phyloP scores from a whole-genome alignment of 768 basidiomycete genomes.

The Lactarius hatsudake region DNA sequence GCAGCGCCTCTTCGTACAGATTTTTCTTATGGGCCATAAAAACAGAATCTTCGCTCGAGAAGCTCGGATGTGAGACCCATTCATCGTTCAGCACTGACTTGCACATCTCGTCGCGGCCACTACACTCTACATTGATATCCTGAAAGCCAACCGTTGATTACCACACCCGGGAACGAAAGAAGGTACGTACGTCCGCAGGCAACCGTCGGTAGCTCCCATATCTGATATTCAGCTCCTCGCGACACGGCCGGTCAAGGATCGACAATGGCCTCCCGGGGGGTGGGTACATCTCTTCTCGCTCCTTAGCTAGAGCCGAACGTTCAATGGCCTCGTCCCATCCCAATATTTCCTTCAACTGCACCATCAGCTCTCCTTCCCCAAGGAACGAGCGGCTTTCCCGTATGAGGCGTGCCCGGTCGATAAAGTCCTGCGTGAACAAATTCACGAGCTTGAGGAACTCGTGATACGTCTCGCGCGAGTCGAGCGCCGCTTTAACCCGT shows the following conservation, averaged over 20 bases:
- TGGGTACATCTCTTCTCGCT: slow-evolving; percentile 32
- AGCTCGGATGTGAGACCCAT: slow-evolving; percentile 97
- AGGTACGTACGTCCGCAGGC: slow-evolving; percentile 65
- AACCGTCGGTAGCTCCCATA: slow-evolving; percentile 90
- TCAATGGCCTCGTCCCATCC: slow-evolving; percentile 80
- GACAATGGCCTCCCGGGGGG: slow-evolving; percentile 30
- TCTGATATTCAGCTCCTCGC: slow-evolving; percentile 65
- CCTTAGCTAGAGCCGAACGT: slow-evolving; percentile 31
- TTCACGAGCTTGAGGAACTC: slow-evolving; percentile 96
- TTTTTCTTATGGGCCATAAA: slow-evolving; percentile 93
- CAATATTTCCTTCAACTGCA: slow-evolving; percentile 79
- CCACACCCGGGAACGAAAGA: slow-evolving; percentile 7
- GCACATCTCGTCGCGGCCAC: slow-evolving; percentile 97
- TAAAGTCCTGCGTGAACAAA: slow-evolving; percentile 90
- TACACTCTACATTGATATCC: slow-evolving; percentile 87
- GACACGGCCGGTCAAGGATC: slow-evolving; percentile 43
- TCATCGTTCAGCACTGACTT: slow-evolving; percentile 95
- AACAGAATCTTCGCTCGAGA: slow-evolving; percentile 90
- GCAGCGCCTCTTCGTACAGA: slow-evolving; percentile 92
- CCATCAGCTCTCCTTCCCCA: slow-evolving; percentile 72
- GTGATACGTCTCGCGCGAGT: slow-evolving; percentile 76
- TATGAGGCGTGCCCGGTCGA: slow-evolving; percentile 81
- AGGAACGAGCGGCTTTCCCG: slow-evolving; percentile 76
- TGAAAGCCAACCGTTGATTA: slow-evolving; percentile 34
- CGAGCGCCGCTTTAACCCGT: slow-evolving; percentile 71